Conservation (phyloP, 2,329 filamentous ascomycete species). For the Penicillium paneum region DNA sequence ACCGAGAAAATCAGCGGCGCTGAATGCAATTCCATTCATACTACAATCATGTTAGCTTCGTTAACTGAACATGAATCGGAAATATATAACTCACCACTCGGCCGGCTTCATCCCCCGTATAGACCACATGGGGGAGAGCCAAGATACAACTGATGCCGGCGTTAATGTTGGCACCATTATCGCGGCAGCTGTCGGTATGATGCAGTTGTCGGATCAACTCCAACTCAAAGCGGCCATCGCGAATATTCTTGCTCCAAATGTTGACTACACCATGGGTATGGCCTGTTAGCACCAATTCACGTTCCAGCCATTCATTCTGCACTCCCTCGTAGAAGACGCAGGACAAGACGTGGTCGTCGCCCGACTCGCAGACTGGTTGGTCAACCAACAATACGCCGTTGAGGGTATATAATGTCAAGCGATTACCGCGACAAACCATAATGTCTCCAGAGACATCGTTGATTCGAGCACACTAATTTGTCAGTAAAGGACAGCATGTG, state of each 20-base stretch:
- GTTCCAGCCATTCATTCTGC: slow-evolving; percentile 87
- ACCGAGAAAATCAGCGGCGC: slow-evolving; percentile 36
- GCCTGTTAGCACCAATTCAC: slow-evolving; percentile 82
- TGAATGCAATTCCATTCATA: slow-evolving; percentile 59
- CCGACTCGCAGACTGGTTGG: slow-evolving; percentile 70
- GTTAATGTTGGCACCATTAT: slow-evolving; percentile 52
- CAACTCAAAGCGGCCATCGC: slow-evolving; percentile 67
- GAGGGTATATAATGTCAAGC: slow-evolving; percentile 76
- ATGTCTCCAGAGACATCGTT: slow-evolving; percentile 92
- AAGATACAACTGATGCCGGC: slow-evolving; percentile 82
- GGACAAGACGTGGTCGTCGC: slow-evolving; percentile 73
- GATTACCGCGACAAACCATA: slow-evolving; percentile 72
- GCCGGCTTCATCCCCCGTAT: slow-evolving; percentile 91
- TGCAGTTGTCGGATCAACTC: slow-evolving; percentile 78
- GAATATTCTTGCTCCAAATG: slow-evolving; percentile 58
- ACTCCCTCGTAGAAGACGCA: slow-evolving; percentile 92
- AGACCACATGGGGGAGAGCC: slow-evolving; percentile 77
- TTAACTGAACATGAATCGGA: neutral
- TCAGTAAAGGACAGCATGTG: neutral
- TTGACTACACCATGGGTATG: slow-evolving; percentile 82
- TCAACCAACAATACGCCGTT: slow-evolving; percentile 82
- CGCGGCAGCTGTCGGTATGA: slow-evolving; percentile 68
- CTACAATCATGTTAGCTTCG: slow-evolving; percentile 34
- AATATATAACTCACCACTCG: slow-evolving; percentile 64
- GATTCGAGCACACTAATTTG: slow-evolving; percentile 69